Evolutionary conservation across 2,329 filamentous ascomycete species (phyloP), one percentile per base, ranked within the genome.

Genomic region (Graphilbum fragrans): DNA sequence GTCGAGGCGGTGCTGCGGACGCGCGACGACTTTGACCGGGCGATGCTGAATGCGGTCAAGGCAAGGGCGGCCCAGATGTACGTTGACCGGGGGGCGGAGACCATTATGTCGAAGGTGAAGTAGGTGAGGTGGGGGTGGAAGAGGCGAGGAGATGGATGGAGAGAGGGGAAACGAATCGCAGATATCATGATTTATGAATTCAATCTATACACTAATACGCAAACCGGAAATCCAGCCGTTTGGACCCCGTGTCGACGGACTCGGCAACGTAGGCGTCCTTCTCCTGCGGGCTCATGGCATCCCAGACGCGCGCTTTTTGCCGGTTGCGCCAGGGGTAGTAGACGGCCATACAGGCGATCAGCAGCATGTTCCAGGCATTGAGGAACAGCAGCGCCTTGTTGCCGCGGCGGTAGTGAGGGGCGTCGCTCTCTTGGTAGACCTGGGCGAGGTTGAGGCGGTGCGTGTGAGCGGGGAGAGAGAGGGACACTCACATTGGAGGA

Each of bases 91-190:
- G 88, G 86, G 1, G 63, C 75, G 17, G 90, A 96, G 63, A 96
- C 92, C 3, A 85, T 98, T 47, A 95, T 98, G 90, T 80, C 84
- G 47, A 90, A 86, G 63, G 77, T 95, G 38, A 92, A 88, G 62
- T 93, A 55, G 35, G 21, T 5, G 27, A 32, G 34, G n/a, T 12
- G 5, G 18, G 14, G 20, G 14, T 17, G 22, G 4, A 27, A 10
- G 20, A 9, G 29, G 8, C 8, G 7, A 27, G 7, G 25, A 12
- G 14, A 5, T 31, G 12, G 17, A 4, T 14, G 29, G 27, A 14
- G 20, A 32, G 23, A 11, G 34, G 17, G 34, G 23, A 20, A 19
- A 23, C n/a, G 25, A 36, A 17, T 17, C 10, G 23, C 10, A n/a
- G n/a, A n/a, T n/a, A n/a, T n/a, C n/a, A n/a, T 16, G n/a, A n/a